Conservation (phyloP, 306 rosid species). For the Hylodesmum podocarpum region DNA sequence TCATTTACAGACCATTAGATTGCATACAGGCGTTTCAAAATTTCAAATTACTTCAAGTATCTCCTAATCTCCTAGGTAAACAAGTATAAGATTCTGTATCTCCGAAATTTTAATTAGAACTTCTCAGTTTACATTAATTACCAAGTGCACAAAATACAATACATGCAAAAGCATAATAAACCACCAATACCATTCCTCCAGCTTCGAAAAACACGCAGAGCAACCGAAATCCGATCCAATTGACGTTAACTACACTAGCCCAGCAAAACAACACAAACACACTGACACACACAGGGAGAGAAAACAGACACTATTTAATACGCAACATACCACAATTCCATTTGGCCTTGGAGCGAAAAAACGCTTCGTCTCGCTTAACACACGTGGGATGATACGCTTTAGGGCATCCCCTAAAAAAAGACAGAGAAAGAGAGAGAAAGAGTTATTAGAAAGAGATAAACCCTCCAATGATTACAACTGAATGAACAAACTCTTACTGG, state of each 20-base stretch:
- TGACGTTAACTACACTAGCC: not conserved
- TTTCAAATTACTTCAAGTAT: not conserved
- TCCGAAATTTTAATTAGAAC: not conserved
- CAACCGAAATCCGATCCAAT: not conserved
- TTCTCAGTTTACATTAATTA: not conserved
- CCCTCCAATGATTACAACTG: not conserved
- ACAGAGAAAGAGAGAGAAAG: not conserved
- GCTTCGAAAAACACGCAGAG: not conserved
- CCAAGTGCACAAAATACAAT: not conserved
- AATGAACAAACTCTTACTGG: not conserved
- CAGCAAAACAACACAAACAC: not conserved
- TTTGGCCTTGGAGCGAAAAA: constrained; percentile 82
- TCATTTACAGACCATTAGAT: not conserved
- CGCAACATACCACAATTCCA: constrained; percentile 93
- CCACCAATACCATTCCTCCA: not conserved
- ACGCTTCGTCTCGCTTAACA: constrained; percentile 84
- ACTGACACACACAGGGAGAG: not conserved
- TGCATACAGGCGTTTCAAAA: not conserved
- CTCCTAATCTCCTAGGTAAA: not conserved
- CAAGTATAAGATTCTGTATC: not conserved
- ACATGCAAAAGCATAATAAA: not conserved
- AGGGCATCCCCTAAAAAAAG: constrained; percentile 75
- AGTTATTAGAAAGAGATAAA: not conserved
- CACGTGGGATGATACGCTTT: constrained; percentile 96
- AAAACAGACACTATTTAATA: not conserved